phyloP scores from a whole-genome alignment of 2,329 filamentous ascomycete species.

The Salinomyces thailandicus region DNA sequence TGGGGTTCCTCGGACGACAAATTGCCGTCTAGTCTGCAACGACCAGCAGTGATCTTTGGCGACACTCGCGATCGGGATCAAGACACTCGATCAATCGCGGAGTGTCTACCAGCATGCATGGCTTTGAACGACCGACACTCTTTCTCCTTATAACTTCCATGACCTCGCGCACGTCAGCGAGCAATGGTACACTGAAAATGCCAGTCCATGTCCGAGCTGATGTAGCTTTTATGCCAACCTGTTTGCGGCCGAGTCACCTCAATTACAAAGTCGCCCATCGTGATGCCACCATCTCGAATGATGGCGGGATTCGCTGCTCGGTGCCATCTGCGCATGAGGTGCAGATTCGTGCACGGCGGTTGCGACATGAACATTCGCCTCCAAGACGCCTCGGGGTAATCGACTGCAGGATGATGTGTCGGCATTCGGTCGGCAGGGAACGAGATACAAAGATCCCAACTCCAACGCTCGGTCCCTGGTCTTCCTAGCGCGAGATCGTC shows the following conservation, averaged over 20 bases:
- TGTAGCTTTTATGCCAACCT: slow-evolving; percentile 1
- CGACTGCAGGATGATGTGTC: slow-evolving; percentile 3
- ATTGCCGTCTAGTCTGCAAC: too few relatives aligned
- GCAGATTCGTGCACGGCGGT: slow-evolving; percentile 12
- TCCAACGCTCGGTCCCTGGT: slow-evolving; percentile 20
- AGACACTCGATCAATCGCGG: too few relatives aligned
- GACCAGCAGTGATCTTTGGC: too few relatives aligned
- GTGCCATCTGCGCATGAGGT: slow-evolving; percentile 13
- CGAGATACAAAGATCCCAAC: slow-evolving; percentile 24
- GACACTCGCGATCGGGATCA: too few relatives aligned
- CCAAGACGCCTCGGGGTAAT: slow-evolving; percentile 5
- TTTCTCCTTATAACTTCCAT: too few relatives aligned
- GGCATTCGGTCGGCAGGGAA: slow-evolving; percentile 11
- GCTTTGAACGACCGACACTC: too few relatives aligned
- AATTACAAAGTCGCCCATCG: slow-evolving; percentile 5
- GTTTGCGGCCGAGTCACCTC: background rate
- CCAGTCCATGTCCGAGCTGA: slow-evolving; percentile 1
- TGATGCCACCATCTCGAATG: slow-evolving; percentile 11
- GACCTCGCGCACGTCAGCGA: too few relatives aligned
- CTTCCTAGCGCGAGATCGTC: slow-evolving; percentile 5
- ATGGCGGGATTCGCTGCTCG: slow-evolving; percentile 13
- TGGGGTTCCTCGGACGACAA: too few relatives aligned
- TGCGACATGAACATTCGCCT: slow-evolving; percentile 15
- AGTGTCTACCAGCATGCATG: too few relatives aligned
- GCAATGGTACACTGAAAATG: slow-evolving; percentile 1